These are phyloP conservation scores for Juncus inflexus DNA, from an alignment of 176 grass and related monocot genomes.

Conservation along the genomic window DNA sequence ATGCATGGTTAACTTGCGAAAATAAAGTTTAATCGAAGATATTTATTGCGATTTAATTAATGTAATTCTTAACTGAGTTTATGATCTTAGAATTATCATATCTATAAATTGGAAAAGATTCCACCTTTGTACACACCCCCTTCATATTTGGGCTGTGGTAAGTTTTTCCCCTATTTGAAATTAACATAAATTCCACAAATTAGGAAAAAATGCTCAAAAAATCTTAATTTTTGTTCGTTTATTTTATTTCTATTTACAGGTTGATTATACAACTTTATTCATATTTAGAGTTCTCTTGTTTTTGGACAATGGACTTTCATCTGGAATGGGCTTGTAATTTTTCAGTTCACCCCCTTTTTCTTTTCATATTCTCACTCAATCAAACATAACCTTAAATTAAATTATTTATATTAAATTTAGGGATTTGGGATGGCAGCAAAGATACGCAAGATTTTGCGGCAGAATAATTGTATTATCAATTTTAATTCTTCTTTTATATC, in stretches of 20 bases:
- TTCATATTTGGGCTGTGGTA: slow-evolving; percentile 99
- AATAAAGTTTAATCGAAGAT: not conserved
- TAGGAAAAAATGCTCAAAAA: too few relatives aligned
- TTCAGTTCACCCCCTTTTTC: slow-evolving; percentile 10
- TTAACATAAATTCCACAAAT: slow-evolving; percentile 7
- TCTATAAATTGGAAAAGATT: slow-evolving; percentile 97
- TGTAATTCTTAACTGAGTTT: slow-evolving; percentile 4
- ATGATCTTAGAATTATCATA: slow-evolving; percentile 61
- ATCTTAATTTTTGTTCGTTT: slow-evolving; percentile 3
- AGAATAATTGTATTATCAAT: slow-evolving; percentile 82
- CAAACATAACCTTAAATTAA: not conserved
- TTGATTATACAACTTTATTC: slow-evolving; percentile 91
- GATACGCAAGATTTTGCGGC: slow-evolving; percentile 91
- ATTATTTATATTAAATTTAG: slow-evolving; percentile 34
- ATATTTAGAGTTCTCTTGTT: slow-evolving; percentile 97
- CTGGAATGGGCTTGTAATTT: slow-evolving; percentile 91
- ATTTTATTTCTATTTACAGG: slow-evolving; percentile 27
- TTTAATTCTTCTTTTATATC: slow-evolving; percentile 86
- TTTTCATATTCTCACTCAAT: not conserved
- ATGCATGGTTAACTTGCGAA: not conserved
- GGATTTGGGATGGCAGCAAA: slow-evolving; percentile 95
- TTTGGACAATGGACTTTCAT: slow-evolving; percentile 72
- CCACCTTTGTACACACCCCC: slow-evolving; percentile 72
- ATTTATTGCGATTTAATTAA: not conserved
- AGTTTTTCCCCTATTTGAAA: slow-evolving; percentile 19